Evolutionary conservation across 2,329 filamentous ascomycete genomes (phyloP), one percentile per base, ranked within the genome.

Genomic region (Cylindrodendrum hubeiense): DNA sequence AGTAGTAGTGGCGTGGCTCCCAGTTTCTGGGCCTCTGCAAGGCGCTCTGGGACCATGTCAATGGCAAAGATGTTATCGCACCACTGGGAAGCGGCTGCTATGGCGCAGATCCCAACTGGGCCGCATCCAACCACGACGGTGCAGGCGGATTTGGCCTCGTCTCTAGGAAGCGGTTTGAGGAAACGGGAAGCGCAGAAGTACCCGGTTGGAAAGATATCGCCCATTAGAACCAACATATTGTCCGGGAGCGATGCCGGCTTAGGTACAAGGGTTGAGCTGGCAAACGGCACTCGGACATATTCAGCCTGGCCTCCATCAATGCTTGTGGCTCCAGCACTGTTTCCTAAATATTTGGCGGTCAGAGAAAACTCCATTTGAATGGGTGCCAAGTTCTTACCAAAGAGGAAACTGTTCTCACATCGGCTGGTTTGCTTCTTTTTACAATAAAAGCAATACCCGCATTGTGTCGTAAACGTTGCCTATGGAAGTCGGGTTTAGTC

Each of bases 261-360:
- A n/a, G 19, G 21, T 6, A 61, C 47, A 12, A 61, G 44, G 3
- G 63, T 65, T 5, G 51, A 43, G 10, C 47, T 28, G 8, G 63
- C 63, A 2, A 49, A 49, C 2, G 63, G 63, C 8, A 66, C 59
- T 19, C 63, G 22, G 3, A 63, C 59, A 19, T 59, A 66, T 21
- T 66, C 59, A 13, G 63, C 58, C 28, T 66, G 63, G 5, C 63
- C 63, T 8, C 63, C 63, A 15, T 66, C 63, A 21, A 63, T 50
- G 10, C 34, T 49, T 19, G 26, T 58, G 3, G 41, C 44, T 2
- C 52, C 52, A 3, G 61, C 55, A 22, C 28, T 47, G 34, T 55
- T 60, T 22, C 61, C 41, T 43, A 22, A 22, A 21, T 8, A 13
- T 22, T 5, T 5, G 46, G 46, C 9, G 8, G 19, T 49, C 21